Percentiles rank a stretch among this genome's conserved stretches.
Evolutionary conservation across 116 monocot species (phyloP).

Genomic region (Dioscorea cayenensis): DNA sequence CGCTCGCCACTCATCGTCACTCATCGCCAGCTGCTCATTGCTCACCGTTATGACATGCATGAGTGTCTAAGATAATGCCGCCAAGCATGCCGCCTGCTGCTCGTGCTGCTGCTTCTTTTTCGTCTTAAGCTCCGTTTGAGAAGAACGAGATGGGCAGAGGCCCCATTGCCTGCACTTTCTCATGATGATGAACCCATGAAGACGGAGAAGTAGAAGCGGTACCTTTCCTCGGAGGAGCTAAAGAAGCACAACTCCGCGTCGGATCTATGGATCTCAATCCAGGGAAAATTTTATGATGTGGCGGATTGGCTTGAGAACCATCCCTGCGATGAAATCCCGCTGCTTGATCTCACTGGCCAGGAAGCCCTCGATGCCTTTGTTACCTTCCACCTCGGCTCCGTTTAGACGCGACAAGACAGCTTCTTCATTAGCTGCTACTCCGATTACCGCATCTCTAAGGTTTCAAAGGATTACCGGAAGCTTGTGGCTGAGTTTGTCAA

Average conservation of each 20-base stretch:
- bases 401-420: slow-evolving; percentile 27
- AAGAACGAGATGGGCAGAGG: no score
- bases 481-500: slow-evolving; percentile 33
- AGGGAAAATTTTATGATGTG: slow-evolving; percentile 64
- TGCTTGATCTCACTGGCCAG: slow-evolving; percentile 41
- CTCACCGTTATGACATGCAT: no score
- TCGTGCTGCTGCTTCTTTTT: no score
- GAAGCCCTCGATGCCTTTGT: slow-evolving; percentile 65
- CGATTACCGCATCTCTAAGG: slow-evolving; percentile 37
- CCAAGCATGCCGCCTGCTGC: no score
- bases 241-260: slow-evolving; percentile 19
- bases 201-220: slow-evolving; percentile 2
- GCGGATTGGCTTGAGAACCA: slow-evolving; percentile 39
- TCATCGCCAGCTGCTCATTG: no score
- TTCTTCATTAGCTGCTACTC: slow-evolving; percentile 36
- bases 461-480: slow-evolving; percentile 52
- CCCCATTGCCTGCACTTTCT: no score
- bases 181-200: no score
- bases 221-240: slow-evolving; percentile 39
- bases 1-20: no score
- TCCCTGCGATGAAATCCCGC: slow-evolving; percentile 54
- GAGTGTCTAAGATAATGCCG: no score
- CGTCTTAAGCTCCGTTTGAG: no score
- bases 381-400: slow-evolving; percentile 44
- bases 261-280: slow-evolving; percentile 60